These are phyloP conservation scores for Taphrina communis DNA, from an alignment of 1,139 yeast species.

Conservation along the genomic window DNA sequence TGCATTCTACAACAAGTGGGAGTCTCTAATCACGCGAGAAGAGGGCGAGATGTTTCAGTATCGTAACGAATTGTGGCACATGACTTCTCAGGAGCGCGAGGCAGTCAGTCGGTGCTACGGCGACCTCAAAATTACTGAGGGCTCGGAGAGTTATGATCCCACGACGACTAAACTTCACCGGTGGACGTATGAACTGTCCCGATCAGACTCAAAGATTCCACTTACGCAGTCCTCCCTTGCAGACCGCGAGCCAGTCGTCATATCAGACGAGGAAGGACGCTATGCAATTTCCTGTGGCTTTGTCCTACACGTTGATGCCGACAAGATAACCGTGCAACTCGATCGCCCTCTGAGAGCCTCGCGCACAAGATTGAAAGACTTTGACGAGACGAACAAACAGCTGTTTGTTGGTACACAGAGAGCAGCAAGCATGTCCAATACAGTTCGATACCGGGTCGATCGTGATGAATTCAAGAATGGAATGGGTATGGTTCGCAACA, in stretches of 20 bases:
- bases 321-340: conserved; percentile 56
- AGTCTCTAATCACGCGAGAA: conserved; percentile 71
- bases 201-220: conserved; percentile 12
- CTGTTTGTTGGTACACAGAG: conserved; percentile 54
- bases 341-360: conserved; percentile 61
- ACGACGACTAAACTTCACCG: conserved; percentile 27
- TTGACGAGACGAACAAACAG: conserved; percentile 58
- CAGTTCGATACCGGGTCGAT: conserved; percentile 66
- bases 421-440: conserved; percentile 45
- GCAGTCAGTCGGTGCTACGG: conserved; percentile 57
- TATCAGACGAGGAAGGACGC: conserved; percentile 83
- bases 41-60: conserved; percentile 64
- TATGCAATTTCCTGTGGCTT: conserved; percentile 72
- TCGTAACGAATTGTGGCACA: conserved; percentile 71
- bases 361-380: conserved; percentile 55
- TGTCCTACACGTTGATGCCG: conserved; percentile 56
- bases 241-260: conserved; percentile 57
- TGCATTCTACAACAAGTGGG: conserved; percentile 74
- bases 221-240: conserved; percentile 47
- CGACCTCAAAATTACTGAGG: conserved; percentile 35
- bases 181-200: conserved; percentile 40
- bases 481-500: conserved; percentile 75
- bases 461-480: conserved; percentile 79
- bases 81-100: conserved; percentile 68
- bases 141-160: conserved; percentile 28